Conservation (phyloP, 2,329 filamentous ascomycete genomes). For the Talaromyces piceae region DNA sequence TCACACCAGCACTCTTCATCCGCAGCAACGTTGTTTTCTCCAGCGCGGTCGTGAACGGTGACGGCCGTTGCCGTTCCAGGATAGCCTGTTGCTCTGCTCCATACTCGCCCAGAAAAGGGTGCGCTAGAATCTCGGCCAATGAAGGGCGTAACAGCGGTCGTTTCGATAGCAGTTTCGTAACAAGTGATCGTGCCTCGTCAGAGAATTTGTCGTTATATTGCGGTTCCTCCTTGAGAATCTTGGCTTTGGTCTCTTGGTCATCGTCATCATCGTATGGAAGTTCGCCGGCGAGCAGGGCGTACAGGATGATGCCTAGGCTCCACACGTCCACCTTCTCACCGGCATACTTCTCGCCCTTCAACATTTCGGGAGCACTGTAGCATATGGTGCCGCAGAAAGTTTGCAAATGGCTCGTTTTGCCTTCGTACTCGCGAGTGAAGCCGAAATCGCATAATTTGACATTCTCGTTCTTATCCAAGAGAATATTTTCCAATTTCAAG, state of each 20-base stretch:
- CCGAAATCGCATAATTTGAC: slow-evolving; percentile 98
- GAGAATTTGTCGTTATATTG: slow-evolving; percentile 75
- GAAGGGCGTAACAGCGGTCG: slow-evolving; percentile 74
- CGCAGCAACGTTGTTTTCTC: slow-evolving; percentile 88
- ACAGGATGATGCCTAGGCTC: slow-evolving; percentile 90
- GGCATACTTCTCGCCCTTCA: slow-evolving; percentile 96
- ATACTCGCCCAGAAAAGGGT: slow-evolving; percentile 81
- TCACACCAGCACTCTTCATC: slow-evolving; percentile 88
- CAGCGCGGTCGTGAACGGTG: slow-evolving; percentile 75
- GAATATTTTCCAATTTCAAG: slow-evolving; percentile 90
- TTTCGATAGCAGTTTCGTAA: slow-evolving; percentile 80
- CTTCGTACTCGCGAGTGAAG: slow-evolving; percentile 95
- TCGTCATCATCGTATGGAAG: slow-evolving; percentile 95
- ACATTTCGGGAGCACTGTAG: slow-evolving; percentile 97
- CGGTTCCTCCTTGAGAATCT: slow-evolving; percentile 79
- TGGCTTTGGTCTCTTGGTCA: slow-evolving; percentile 75
- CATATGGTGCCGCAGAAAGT: slow-evolving; percentile 97
- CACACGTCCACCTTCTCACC: slow-evolving; percentile 98
- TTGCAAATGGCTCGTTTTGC: slow-evolving; percentile 86
- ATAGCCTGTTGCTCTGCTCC: slow-evolving; percentile 85
- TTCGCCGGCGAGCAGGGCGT: slow-evolving; percentile 70
- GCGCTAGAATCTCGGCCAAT: slow-evolving; percentile 74
- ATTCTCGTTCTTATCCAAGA: slow-evolving; percentile 93
- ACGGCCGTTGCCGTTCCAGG: slow-evolving; percentile 68
- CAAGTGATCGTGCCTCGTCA: slow-evolving; percentile 66